Conservation (phyloP, 257 asterid species). For the Solanum clarkiae region DNA sequence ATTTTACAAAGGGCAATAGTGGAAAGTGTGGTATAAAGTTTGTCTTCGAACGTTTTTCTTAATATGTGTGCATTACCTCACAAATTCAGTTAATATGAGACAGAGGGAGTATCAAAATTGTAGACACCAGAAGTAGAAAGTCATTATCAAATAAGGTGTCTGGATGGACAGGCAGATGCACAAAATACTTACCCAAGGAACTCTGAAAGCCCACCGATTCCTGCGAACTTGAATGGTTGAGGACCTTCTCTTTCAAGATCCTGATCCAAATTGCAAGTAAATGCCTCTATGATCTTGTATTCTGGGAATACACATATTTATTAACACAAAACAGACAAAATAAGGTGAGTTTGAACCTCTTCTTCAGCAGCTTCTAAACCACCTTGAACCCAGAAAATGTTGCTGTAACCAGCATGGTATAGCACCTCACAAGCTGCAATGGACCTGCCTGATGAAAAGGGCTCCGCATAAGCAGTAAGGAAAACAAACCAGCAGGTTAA, state of each 20-base stretch:
- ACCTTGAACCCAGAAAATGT: slow-evolving; percentile 87
- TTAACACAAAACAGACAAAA: background rate
- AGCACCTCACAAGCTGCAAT: slow-evolving; percentile 96
- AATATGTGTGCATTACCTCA: no score
- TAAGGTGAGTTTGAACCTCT: slow-evolving; percentile 36
- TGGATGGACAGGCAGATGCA: background rate
- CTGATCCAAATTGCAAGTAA: slow-evolving; percentile 22
- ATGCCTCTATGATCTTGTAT: background rate
- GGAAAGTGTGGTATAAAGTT: no score
- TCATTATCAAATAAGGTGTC: background rate
- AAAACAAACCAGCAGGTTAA: background rate
- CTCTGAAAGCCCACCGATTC: slow-evolving; percentile 94
- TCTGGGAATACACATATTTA: background rate
- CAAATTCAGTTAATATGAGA: no score
- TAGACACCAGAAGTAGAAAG: background rate
- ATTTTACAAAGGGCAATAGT: no score
- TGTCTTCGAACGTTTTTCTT: no score
- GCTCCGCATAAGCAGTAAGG: background rate
- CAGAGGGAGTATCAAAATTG: background rate
- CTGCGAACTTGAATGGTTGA: slow-evolving; percentile 86
- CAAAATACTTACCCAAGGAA: slow-evolving; percentile 63
- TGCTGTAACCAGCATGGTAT: slow-evolving; percentile 62
- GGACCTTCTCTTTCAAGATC: slow-evolving; percentile 92
- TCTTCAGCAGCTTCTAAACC: slow-evolving; percentile 92
- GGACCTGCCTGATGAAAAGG: slow-evolving; percentile 63